Percentiles rank a stretch among this genome's conserved stretches.
Evolutionary conservation across 2,329 filamentous ascomycete genomes (phyloP).

Genomic region (Alternaria tenuissima): DNA sequence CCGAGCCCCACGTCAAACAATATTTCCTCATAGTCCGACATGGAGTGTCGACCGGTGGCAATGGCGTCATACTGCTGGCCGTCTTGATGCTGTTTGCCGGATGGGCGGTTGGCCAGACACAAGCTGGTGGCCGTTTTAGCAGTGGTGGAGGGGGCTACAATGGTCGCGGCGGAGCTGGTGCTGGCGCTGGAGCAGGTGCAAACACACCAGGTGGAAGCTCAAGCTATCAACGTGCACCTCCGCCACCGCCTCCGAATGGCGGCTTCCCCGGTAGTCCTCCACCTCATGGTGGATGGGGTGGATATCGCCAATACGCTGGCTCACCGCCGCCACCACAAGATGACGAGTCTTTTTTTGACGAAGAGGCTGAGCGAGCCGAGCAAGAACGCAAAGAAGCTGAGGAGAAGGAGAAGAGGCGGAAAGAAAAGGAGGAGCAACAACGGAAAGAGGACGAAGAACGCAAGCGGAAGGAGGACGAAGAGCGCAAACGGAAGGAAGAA

Average conservation of each 20-base stretch:
- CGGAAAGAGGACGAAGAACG: conserved; percentile 10
- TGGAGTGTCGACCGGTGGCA: conserved; percentile 63
- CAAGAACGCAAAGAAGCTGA: conserved; percentile 20
- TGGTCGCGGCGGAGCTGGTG: conserved; percentile 46
- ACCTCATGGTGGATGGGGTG: conserved; percentile 41
- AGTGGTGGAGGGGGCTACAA: conserved; percentile 36
- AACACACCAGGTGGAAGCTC: conserved; percentile 31
- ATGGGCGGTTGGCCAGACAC: conserved; percentile 77
- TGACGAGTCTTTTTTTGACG: conserved; percentile 42
- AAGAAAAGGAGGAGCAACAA: conserved; percentile 8
- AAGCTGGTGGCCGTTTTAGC: conserved; percentile 58
- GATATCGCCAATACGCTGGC: conserved; percentile 41
- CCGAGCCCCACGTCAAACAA: conserved; percentile 75
- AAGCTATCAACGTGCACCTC: conserved; percentile 41
- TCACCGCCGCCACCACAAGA: conserved; percentile 45
- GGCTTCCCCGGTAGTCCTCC: conserved; percentile 45
- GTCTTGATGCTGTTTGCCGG: conserved; percentile 77
- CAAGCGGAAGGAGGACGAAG: not conserved
- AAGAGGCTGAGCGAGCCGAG: conserved; percentile 67
- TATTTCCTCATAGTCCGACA: conserved; percentile 78
- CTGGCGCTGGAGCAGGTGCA: conserved; percentile 41
- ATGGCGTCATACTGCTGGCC: conserved; percentile 76
- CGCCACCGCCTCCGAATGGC: conserved; percentile 41
- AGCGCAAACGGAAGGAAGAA: not conserved
- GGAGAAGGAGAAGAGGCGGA: conserved; percentile 11